phyloP scores from a whole-genome alignment of 108 stramenopile genomes.

The Stephanodiscus triporus region DNA sequence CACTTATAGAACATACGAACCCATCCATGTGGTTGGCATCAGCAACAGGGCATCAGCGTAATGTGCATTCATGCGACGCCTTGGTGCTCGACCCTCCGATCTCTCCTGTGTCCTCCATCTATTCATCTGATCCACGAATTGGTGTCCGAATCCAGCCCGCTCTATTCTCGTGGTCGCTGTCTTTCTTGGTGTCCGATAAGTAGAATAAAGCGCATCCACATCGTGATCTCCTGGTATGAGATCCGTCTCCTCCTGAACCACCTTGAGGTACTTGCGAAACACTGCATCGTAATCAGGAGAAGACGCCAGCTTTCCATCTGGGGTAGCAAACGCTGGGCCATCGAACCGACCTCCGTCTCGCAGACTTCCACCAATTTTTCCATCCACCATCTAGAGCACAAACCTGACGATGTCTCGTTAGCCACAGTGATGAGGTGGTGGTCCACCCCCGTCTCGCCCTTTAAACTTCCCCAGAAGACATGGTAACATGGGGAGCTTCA shows the following conservation, averaged over 20 bases:
- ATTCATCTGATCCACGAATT: slow-evolving; percentile 8
- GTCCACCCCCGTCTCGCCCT: slow-evolving; percentile 8
- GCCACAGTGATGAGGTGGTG: slow-evolving; percentile 1
- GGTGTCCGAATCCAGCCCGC: not conserved
- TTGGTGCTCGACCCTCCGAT: not conserved
- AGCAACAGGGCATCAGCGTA: slow-evolving; percentile 13
- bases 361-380: slow-evolving; percentile 10
- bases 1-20: not conserved
- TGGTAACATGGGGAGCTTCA: slow-evolving; percentile 9
- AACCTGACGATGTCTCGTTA: not conserved
- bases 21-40: slow-evolving; percentile 12
- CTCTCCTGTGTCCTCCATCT: slow-evolving; percentile 1
- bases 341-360: not conserved
- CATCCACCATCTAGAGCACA: not conserved
- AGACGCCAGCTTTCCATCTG: not conserved
- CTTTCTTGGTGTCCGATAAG: slow-evolving; percentile 7
- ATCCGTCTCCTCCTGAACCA: not conserved
- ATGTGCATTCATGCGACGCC: slow-evolving; percentile 11
- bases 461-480: slow-evolving; percentile 41
- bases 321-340: slow-evolving; percentile 11
- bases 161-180: not conserved
- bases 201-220: slow-evolving; percentile 1
- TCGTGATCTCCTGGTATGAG: slow-evolving; percentile 7
- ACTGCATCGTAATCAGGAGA: slow-evolving; percentile 9
- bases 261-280: slow-evolving; percentile 3